Evolutionary conservation across 257 asterid species (phyloP), one percentile per base, ranked within the genome.

Genomic region (Nemophila menziesii): DNA sequence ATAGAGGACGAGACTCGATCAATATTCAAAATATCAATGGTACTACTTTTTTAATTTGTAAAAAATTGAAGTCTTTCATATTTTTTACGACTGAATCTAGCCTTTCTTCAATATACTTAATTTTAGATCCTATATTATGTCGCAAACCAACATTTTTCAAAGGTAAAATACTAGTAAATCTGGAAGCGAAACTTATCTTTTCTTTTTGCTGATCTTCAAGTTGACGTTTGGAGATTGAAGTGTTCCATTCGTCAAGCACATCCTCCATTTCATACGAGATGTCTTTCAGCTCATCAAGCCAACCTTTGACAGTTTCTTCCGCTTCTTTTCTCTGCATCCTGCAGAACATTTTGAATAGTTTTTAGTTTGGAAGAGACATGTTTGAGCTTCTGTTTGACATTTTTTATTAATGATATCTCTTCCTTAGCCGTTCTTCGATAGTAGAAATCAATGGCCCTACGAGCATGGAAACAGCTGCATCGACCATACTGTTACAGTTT

Each of bases 201-300:
- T 39, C 17, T 11, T 39, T 21, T 2, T 39, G 20, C 10, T 39
- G 39, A 9, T 34, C 43, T 39, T 39, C 20, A 15, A 39, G 3
- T 14, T 14, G 5, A 14, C 43, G 19, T 4, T 17, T 39, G 4
- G 10, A 17, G 17, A 39, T 14, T 14, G 43, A 5, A 0, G 43
- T 39, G 43, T 39, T 39, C 43, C 43, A 39, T 14, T 39, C 43
- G 9, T 60, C 60, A 26, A 60, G 20, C 3, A 46, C 60, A n/a
- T 29, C 49, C 0, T 60, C 66, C 39, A 49, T 48, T n/a, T 60
- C 60, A 22, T 60, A 60, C 2, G 65, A 51, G 11, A 44, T 33
- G 9, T 12, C 29, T 51, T 51, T 23, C 15, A 51, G 42, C 44
- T 13, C 41, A n/a, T 62, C 38, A 13, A 62, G 22, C 63, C 63